A percentile compares a stretch with the other conserved stretches of the same genome.
Evolutionary conservation across 768 basidiomycete species (phyloP).

Genomic region (Leccinum subgranulosum): DNA sequence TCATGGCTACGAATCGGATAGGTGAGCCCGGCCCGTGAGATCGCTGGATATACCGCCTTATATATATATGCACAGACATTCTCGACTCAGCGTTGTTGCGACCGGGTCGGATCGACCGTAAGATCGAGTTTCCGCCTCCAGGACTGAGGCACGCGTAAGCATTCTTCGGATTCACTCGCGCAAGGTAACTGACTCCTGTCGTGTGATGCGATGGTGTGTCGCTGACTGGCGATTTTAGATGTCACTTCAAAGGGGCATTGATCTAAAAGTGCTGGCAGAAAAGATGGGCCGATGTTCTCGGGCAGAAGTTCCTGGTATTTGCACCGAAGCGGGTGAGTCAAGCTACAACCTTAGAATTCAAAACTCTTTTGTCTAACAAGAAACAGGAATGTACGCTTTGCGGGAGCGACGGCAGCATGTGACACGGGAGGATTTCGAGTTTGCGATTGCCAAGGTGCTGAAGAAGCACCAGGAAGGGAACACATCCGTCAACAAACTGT

Average conservation of each 20-base stretch:
- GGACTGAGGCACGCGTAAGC: slow-evolving; percentile 94
- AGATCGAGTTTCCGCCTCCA: slow-evolving; percentile 52
- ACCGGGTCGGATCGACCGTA: slow-evolving; percentile 84
- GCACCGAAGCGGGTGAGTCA: slow-evolving; percentile 83
- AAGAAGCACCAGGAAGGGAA: slow-evolving; percentile 98
- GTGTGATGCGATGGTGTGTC: neutral
- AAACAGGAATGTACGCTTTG: slow-evolving; percentile 89
- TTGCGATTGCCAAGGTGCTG: slow-evolving; percentile 94
- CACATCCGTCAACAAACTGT: slow-evolving; percentile 92
- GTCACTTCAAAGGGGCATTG: slow-evolving; percentile 97
- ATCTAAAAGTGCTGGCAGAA: slow-evolving; percentile 92
- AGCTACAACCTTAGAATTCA: neutral
- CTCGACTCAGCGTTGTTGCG: slow-evolving; percentile 90
- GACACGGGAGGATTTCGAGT: slow-evolving; percentile 98
- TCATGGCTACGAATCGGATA: slow-evolving; percentile 58
- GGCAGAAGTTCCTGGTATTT: slow-evolving; percentile 96
- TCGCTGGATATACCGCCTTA: slow-evolving; percentile 6
- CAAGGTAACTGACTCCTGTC: slow-evolving; percentile 50
- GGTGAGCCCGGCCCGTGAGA: slow-evolving; percentile 36
- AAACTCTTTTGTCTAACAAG: neutral
- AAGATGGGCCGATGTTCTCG: slow-evolving; percentile 99
- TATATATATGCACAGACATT: slow-evolving; percentile 59
- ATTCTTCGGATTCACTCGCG: slow-evolving; percentile 48
- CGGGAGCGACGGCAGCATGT: slow-evolving; percentile 95
- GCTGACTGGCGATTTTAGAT: slow-evolving; percentile 49